Evolutionary conservation across 306 rosid genomes (phyloP), one percentile per base, ranked within the genome.

Genomic region (Vigna nakashimae): DNA sequence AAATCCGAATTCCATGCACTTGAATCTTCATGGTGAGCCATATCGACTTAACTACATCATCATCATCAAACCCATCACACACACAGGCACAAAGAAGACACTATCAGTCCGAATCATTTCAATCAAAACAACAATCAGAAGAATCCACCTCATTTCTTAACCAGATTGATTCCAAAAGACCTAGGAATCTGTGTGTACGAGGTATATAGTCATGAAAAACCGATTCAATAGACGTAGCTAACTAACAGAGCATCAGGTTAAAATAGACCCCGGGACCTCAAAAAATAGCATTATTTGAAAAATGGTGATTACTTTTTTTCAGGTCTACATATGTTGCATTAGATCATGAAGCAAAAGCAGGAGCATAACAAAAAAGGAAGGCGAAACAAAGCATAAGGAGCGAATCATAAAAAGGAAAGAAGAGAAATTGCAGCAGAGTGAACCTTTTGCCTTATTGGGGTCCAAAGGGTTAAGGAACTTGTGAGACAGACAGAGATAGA

Each of bases 21-120:
- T 58, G 82, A 83, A 40, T 80, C 93, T 80, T 83, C 91, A 69
- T 74, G 79, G 78, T 87, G 73, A 77, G 87, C 92, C 98, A 93
- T 93, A 16, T 60, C 81, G 76, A 82, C 69, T 83, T 63, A 74
- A 57, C 86, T 79, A 50, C 56, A 28, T 5, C 50, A 78, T 22
- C 50, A 78, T 22, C 43, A 82, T 15, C 16, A 74, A 73, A 69
- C 18, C 4, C 4, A 70, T 5, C 52, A 60, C 34, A 6, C 60
- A 56, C 78, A 63, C 43, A 9, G 43, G 34, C 78, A 59, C 52
- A 51, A 40, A 34, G n/a, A 65, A 66, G 24, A 73, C 2, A 11
- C 49, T 26, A 59, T 40, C 46, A 69, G 38, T 78, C 73, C 4
- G 9, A 24, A 32, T 70, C 43, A 14, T 30, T 71, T 69, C 46